These are phyloP conservation scores for Maudiozyma turicensis DNA, from an alignment of 805 yeast species.

Conservation along the genomic window DNA sequence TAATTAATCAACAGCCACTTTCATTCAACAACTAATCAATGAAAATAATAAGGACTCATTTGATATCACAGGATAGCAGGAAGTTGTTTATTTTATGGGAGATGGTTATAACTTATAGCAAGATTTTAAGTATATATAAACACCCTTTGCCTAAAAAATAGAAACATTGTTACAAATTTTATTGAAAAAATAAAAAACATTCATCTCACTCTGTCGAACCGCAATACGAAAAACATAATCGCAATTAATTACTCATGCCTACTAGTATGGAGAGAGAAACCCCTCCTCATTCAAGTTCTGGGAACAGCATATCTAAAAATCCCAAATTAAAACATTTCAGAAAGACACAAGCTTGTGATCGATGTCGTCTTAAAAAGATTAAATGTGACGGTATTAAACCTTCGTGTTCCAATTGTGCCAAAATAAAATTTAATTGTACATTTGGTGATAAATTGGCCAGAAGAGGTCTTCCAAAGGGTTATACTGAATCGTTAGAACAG, in stretches of 20 bases:
- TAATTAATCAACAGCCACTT: not conserved
- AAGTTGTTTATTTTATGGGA: not conserved
- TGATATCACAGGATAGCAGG: not conserved
- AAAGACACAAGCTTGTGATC: slow-evolving; percentile 72
- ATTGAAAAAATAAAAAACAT: no score
- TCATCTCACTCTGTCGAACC: no score
- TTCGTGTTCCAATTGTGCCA: slow-evolving; percentile 52
- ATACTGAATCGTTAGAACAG: slow-evolving; percentile 63
- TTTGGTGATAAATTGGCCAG: slow-evolving; percentile 67
- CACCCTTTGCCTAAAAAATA: no score
- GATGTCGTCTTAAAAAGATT: slow-evolving; percentile 48
- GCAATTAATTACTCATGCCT: no score
- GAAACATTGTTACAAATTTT: no score
- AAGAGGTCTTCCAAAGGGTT: slow-evolving; percentile 73
- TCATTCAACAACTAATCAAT: no score
- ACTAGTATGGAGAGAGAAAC: no score
- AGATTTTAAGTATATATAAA: no score
- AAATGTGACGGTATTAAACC: slow-evolving; percentile 48
- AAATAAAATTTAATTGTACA: slow-evolving; percentile 57
- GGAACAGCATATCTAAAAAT: not conserved
- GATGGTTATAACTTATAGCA: no score
- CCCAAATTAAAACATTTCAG: slow-evolving; percentile 19
- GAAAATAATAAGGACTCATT: not conserved
- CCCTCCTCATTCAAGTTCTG: no score
- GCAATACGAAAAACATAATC: no score